Evolutionary conservation across 257 asterid species (phyloP).

Genomic region (Hygrophila difformis): DNA sequence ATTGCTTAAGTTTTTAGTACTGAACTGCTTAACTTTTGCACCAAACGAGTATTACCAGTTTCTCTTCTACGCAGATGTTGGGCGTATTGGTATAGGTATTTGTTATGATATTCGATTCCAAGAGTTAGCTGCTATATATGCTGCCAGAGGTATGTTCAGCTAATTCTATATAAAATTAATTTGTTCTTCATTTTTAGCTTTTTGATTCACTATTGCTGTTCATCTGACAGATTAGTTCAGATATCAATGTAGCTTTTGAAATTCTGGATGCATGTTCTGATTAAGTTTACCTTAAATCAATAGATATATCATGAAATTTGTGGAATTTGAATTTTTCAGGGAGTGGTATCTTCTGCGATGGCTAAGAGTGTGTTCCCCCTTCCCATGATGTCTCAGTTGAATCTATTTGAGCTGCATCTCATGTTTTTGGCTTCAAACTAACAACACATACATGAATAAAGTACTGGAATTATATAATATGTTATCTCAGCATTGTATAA

Average conservation of each 20-base stretch:
- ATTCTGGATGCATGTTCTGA: too few species aligned
- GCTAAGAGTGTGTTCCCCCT: neutral
- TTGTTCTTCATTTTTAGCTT: neutral
- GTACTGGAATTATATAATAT: too few species aligned
- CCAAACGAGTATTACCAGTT: neutral
- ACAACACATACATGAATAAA: too few species aligned
- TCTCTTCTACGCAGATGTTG: constrained; percentile 47
- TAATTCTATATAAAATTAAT: neutral
- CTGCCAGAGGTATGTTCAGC: constrained; percentile 69
- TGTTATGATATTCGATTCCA: constrained; percentile 91
- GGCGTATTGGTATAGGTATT: constrained; percentile 90
- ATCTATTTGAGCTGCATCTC: neutral
- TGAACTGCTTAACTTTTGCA: constrained; percentile 22
- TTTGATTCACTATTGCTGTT: neutral
- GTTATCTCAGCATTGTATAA: neutral
- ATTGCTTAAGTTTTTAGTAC: neutral
- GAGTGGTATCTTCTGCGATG: neutral
- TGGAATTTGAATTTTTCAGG: neutral
- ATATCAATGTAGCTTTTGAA: neutral
- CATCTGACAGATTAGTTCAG: neutral
- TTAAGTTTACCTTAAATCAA: too few species aligned
- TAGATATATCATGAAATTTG: neutral
- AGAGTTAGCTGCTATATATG: constrained; percentile 83
- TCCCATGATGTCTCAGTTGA: too few species aligned
- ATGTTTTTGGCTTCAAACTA: neutral